These are phyloP conservation scores for Zygnema circumcarinatum DNA, from an alignment of 139 green algal genomes.

Conservation along the genomic window DNA sequence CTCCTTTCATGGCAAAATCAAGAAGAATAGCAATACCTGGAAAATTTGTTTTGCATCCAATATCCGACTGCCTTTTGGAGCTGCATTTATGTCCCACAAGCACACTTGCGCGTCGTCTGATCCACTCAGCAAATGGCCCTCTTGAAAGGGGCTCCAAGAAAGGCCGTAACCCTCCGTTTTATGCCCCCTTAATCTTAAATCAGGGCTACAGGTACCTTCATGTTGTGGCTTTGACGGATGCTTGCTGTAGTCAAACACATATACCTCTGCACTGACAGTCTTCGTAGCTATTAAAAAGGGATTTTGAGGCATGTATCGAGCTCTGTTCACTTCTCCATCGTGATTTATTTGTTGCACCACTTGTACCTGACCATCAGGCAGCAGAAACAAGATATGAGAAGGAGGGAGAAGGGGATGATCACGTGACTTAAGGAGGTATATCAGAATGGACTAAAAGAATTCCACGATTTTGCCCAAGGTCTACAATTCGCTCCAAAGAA, in stretches of 20 bases:
- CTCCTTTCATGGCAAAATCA: too few species aligned
- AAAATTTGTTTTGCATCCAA: conserved; percentile 55
- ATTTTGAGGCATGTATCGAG: conserved; percentile 73
- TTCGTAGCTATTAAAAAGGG: conserved; percentile 97
- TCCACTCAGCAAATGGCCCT: conserved; percentile 89
- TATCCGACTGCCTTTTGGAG: conserved; percentile 52
- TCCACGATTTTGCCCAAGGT: too few species aligned
- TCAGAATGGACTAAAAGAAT: too few species aligned
- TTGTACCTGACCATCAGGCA: conserved; percentile 61
- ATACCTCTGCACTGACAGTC: conserved; percentile 67
- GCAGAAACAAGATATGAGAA: neutral
- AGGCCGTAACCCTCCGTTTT: conserved; percentile 93
- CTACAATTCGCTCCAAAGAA: too few species aligned
- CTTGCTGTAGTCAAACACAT: conserved; percentile 97
- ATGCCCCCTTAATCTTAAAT: conserved; percentile 89
- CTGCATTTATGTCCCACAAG: conserved; percentile 92
- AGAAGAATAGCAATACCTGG: too few species aligned
- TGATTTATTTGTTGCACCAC: conserved; percentile 98
- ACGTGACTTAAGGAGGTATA: too few species aligned
- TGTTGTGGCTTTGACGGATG: conserved; percentile 88
- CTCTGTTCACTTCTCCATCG: conserved; percentile 97
- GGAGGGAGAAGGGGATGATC: too few species aligned
- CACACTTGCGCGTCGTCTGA: conserved; percentile 98
- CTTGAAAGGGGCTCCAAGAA: conserved; percentile 86
- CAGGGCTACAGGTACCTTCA: conserved; percentile 81